Evolutionary conservation across 164 flowering plant genomes (phyloP), one percentile per base, ranked within the genome.

Genomic region (Euptelea pleiosperma): DNA sequence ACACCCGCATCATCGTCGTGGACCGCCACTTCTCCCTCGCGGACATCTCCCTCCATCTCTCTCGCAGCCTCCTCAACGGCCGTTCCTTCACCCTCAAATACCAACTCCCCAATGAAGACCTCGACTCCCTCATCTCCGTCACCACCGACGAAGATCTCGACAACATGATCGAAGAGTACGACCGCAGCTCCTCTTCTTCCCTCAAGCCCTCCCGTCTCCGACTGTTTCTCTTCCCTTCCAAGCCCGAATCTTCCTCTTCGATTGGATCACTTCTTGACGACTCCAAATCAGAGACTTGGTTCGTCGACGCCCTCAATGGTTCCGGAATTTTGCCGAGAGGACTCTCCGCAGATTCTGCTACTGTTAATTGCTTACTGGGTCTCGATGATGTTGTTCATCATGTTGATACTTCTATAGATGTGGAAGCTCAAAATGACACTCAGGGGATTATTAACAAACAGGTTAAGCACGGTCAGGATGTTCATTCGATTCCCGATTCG

Each of bases 101-200:
- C 65, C 97, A 87, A 76, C 84, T 92, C 5, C 98, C 98, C 10
- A 76, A 70, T 73, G 97, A 89, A 53, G 98, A 92, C 64, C 75
- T 92, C 0, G 98, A 92, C 49, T 87, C 96, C 2, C 73, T 92
- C 12, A 86, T 92, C 68, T 81, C 98, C 14, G 88, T 92, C 52
- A 73, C 96, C 33, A 84, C 88, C 51, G 96, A 89, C 41, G 96
- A 92, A 37, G 98, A 92, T 64, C 78, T 92, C 2, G 96, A 92
- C 28, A 92, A 92, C 79, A 89, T 92, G 98, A 74, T 92, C 63
- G 96, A 92, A 7, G 98, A 92, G 64, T 87, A 87, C 67, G 98
- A 92, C 52, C 89, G 98, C 3, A 68, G 71, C 29, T 18, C 79
- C 0, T 10, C 67, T 15, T 0, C 65, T 15, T 35, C 79, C 14